Percentiles rank a stretch among this genome's conserved stretches.
These are phyloP conservation scores for Pseudogymnoascus sp. DNA, from an alignment of 2,329 filamentous ascomycete genomes.

Conservation along the genomic window DNA sequence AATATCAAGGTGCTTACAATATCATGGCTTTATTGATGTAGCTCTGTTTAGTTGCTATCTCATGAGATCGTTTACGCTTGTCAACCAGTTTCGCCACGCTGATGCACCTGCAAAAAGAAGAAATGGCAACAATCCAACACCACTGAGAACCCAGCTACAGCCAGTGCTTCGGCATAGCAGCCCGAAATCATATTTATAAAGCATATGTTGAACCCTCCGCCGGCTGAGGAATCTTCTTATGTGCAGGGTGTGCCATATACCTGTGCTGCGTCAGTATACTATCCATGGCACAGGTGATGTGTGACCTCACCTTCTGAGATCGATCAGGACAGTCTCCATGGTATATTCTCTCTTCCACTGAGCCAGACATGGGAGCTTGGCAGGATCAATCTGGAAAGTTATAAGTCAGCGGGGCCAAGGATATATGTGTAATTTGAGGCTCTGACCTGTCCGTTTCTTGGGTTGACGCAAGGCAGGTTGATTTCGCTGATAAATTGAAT, in stretches of 20 bases:
- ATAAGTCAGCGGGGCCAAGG: neutral
- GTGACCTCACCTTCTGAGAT: slow-evolving; percentile 62
- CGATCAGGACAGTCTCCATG: slow-evolving; percentile 89
- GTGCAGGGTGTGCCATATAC: slow-evolving; percentile 83
- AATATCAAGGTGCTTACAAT: neutral
- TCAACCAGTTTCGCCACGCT: slow-evolving; percentile 28
- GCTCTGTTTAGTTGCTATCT: slow-evolving; percentile 10
- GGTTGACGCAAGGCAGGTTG: slow-evolving; percentile 91
- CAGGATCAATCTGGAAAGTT: slow-evolving; percentile 61
- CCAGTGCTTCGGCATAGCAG: neutral
- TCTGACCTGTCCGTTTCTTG: slow-evolving; percentile 63
- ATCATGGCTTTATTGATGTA: slow-evolving; percentile 6
- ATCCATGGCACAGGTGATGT: slow-evolving; percentile 21
- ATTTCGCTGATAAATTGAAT: slow-evolving; percentile 91
- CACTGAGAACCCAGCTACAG: slow-evolving; percentile 4
- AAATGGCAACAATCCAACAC: slow-evolving; percentile 15
- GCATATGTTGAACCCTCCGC: slow-evolving; percentile 68
- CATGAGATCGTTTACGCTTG: slow-evolving; percentile 8
- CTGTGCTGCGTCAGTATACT: slow-evolving; percentile 38
- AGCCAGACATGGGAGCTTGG: slow-evolving; percentile 74
- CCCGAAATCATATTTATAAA: slow-evolving; percentile 13
- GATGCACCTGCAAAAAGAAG: slow-evolving; percentile 25
- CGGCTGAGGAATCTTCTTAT: slow-evolving; percentile 95
- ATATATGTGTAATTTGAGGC: slow-evolving; percentile 12
- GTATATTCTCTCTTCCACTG: slow-evolving; percentile 91